These are phyloP conservation scores for Pezicula carpinea DNA, from an alignment of 2,329 filamentous ascomycete species.

Conservation along the genomic window DNA sequence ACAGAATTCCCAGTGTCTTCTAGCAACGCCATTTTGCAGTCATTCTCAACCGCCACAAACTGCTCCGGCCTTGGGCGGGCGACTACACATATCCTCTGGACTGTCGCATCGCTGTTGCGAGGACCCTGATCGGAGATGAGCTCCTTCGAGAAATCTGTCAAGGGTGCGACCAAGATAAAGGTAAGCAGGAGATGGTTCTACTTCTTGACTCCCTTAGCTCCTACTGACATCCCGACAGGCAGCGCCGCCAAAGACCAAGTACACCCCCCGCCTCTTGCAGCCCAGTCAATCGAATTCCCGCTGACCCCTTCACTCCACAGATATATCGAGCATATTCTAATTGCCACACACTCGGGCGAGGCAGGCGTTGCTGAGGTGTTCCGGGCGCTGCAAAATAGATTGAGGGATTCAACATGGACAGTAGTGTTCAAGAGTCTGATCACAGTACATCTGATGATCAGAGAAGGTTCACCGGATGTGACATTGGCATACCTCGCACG, in stretches of 20 bases:
- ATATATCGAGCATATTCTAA: slow-evolving; percentile 86
- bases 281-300: neutral
- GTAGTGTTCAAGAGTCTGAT: slow-evolving; percentile 97
- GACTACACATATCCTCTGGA: neutral
- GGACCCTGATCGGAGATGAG: slow-evolving; percentile 46
- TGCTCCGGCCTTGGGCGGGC: neutral
- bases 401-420: slow-evolving; percentile 98
- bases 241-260: slow-evolving; percentile 96
- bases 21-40: no score
- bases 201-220: neutral
- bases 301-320: slow-evolving; percentile 20
- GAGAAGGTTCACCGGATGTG: slow-evolving; percentile 85
- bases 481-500: slow-evolving; percentile 81
- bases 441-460: slow-evolving; percentile 94
- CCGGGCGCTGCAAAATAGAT: slow-evolving; percentile 77
- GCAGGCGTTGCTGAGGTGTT: slow-evolving; percentile 95
- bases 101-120: slow-evolving; percentile 18
- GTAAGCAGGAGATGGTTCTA: slow-evolving; percentile 39
- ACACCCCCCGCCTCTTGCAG: slow-evolving; percentile 34
- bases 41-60: neutral
- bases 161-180: slow-evolving; percentile 98
- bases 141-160: slow-evolving; percentile 98
- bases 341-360: slow-evolving; percentile 92
- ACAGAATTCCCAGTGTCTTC: no score
- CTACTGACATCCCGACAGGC: slow-evolving; percentile 47